Evolutionary conservation across 768 basidiomycete genomes (phyloP).

Genomic region (Podaxis sp.): DNA sequence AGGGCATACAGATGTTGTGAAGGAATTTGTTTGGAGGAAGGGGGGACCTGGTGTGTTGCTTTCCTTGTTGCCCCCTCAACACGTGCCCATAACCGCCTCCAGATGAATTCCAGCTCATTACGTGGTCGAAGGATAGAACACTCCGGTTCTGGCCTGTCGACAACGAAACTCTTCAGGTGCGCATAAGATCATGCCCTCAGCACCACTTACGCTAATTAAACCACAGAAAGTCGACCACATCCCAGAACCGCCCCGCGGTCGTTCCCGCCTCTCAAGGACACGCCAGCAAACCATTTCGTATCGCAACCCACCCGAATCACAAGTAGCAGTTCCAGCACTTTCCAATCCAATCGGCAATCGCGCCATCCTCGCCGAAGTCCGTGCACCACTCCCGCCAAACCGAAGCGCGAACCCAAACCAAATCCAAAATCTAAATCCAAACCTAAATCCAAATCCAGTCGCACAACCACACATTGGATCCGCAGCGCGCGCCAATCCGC

Average conservation of each 20-base stretch:
- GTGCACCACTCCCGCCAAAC: constrained; percentile 44
- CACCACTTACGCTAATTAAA: background rate
- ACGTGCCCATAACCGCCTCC: background rate
- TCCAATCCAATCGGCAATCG: constrained; percentile 70
- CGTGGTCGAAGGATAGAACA: constrained; percentile 86
- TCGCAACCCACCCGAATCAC: constrained; percentile 48
- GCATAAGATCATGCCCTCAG: constrained; percentile 17
- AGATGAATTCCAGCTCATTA: constrained; percentile 61
- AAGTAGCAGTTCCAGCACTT: constrained; percentile 39
- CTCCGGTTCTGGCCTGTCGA: constrained; percentile 90
- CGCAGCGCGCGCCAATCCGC: constrained; percentile 16
- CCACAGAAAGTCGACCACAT: constrained; percentile 49
- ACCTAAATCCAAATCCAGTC: constrained; percentile 27
- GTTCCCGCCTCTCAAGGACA: constrained; percentile 26
- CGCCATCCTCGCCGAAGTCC: constrained; percentile 68
- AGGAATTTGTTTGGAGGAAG: constrained; percentile 89
- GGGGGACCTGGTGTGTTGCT: constrained; percentile 47
- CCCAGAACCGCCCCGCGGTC: constrained; percentile 30
- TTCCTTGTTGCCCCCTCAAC: background rate
- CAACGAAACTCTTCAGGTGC: constrained; percentile 64
- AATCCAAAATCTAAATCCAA: constrained; percentile 17
- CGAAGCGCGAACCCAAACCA: background rate
- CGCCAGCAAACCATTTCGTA: constrained; percentile 42
- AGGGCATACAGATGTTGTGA: constrained; percentile 91
- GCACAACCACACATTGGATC: constrained; percentile 23